Base-by-base conservation (phyloP, 1,139 yeast species). In the Geotrichum siamense region DNA sequence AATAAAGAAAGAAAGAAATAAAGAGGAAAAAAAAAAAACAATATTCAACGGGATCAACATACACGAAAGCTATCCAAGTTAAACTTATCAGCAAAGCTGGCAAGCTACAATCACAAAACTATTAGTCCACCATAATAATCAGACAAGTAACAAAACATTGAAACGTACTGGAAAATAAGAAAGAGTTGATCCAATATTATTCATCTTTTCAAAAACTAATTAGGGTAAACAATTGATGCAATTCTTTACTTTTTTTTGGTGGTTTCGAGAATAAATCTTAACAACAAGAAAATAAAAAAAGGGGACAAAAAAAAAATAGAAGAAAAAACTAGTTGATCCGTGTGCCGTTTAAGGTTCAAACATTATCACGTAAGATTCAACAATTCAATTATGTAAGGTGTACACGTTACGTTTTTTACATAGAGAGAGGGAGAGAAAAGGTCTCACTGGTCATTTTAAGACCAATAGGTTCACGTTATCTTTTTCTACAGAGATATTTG, bases 31-130 rank as follows among this genome's bases (percentile, higher is more conserved):
- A 6, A 12, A 19, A n/a, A n/a, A n/a, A 36, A 36, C 2, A n/a
- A 10, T 5, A 6, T 13, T 13, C 6, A 19, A 9, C 12, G 6
- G 19, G 23, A 13, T n/a, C 5, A 16, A 44, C 48, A 30, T 47
- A 44, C 50, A 29, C 50, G 37, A 16, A 44, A 40, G 21, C 38
- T 22, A 10, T 47, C 48, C 19, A 47, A 31, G 20, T 41, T 42
- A 23, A 47, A 39, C 35, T 47, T 38, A 25, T 40, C 48, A 15
- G 41, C 33, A 35, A 44, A 40, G 13, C 35, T 25, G 13, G 43
- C 20, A 26, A 43, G 21, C 43, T 31, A 12, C 19, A 22, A 30
- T 21, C 19, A 6, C 13, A 25, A 10, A 13, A 28, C 9, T 5
- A 10, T 16, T 31, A 17, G 22, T 31, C 8, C 21, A 8, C 6